Percentiles rank a stretch among this genome's conserved stretches.
These are phyloP conservation scores for Aspergillus carlsbadensis DNA, from an alignment of 495 filamentous ascomycete genomes.

Conservation along the genomic window DNA sequence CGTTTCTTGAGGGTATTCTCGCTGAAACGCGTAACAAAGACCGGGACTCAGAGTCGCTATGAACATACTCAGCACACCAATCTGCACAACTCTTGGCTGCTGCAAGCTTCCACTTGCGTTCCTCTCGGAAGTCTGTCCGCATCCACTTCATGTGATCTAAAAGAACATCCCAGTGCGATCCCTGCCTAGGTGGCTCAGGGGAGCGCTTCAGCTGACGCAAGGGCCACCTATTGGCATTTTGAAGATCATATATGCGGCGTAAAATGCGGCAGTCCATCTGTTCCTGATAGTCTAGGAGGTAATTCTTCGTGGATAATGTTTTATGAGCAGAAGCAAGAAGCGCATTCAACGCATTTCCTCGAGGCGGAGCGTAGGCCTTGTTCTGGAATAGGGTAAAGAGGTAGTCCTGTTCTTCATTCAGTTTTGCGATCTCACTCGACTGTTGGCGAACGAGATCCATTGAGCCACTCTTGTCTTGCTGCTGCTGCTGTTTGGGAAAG, in stretches of 20 bases:
- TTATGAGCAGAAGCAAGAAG: slow-evolving; percentile 76
- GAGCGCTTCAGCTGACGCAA: slow-evolving; percentile 79
- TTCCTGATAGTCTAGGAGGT: slow-evolving; percentile 74
- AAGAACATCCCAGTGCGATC: slow-evolving; percentile 80
- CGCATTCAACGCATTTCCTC: slow-evolving; percentile 61
- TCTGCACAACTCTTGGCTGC: slow-evolving; percentile 73
- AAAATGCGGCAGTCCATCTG: slow-evolving; percentile 80
- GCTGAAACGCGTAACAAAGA: slow-evolving; percentile 64
- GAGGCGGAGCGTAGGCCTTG: slow-evolving; percentile 61
- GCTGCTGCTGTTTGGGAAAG: slow-evolving; percentile 58
- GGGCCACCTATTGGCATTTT: slow-evolving; percentile 87
- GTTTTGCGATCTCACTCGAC: slow-evolving; percentile 44
- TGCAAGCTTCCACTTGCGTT: slow-evolving; percentile 88
- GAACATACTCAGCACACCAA: slow-evolving; percentile 78
- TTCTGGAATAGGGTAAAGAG: slow-evolving; percentile 75
- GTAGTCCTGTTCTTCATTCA: slow-evolving; percentile 68
- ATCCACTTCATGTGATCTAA: slow-evolving; percentile 95
- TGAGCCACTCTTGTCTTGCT: slow-evolving; percentile 36
- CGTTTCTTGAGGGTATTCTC: slow-evolving; percentile 30
- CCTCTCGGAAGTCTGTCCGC: slow-evolving; percentile 90
- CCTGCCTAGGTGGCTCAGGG: slow-evolving; percentile 71
- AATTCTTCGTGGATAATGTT: slow-evolving; percentile 74
- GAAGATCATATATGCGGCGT: slow-evolving; percentile 80
- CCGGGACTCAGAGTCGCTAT: slow-evolving; percentile 58
- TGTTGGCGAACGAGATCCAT: slow-evolving; percentile 41